Evolutionary conservation across 495 filamentous ascomycete genomes (phyloP), one percentile per base, ranked within the genome.

Genomic region (Tetracladium marchalianum): DNA sequence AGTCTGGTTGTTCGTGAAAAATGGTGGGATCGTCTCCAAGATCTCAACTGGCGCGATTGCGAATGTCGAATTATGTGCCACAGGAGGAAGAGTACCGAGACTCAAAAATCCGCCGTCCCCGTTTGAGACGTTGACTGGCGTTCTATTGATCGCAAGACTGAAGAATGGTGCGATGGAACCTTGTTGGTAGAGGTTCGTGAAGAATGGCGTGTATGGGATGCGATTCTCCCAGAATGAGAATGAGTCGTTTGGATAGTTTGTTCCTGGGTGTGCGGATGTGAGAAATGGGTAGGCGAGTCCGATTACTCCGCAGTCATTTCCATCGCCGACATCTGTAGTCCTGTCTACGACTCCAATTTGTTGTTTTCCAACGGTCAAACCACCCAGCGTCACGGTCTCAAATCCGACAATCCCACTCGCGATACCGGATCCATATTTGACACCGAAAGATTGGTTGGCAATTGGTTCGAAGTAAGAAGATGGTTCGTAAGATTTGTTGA

Each of bases 341-440:
- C 46, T 50, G 44, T 75, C 64, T 6, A 73, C 71, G 31, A 80
- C 56, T 1, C 65, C 78, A 11, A 81, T 52, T 5, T 68, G 67
- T 56, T 84, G 80, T 11, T 66, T 64, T 17, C 56, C 51, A 32
- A 78, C 75, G 4, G 63, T 73, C 48, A 81, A 59, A 39, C 70
- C 72, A 16, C 63, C 77, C n/a, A 82, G 50, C 1, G 67, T 66
- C 36, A 84, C 67, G 31, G 74, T 62, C 35, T 81, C 72, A 41
- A 62, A 69, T 0, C 75, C 80, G 62, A 84, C 71, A 34, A 61
- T 63, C 0, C 80, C 82, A 4, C 60, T 68, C 31, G 64, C 51
- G 59, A 78, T 72, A 4, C 79, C 78, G 47, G 74, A 73, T 6
- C 71, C 72, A 53, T 85, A 86, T 18, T 62, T 52, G 40, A 82